phyloP scores from a whole-genome alignment of 2,329 filamentous ascomycete genomes.

The Beauveria sp. region DNA sequence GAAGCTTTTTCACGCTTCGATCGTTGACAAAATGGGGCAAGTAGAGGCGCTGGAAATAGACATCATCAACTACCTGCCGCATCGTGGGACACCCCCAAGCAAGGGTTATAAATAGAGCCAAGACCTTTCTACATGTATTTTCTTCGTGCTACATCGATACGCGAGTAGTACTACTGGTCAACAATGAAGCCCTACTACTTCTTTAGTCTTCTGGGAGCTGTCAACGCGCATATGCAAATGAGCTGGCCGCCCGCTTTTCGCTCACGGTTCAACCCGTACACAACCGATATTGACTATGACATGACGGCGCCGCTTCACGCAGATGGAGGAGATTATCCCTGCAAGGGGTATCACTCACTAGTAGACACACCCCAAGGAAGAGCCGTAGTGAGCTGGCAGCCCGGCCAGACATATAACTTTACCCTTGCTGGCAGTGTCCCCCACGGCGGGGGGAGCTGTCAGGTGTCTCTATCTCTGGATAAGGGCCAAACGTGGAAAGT shows the following conservation, averaged over 20 bases:
- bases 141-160: no score
- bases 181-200: no score
- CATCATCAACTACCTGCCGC: no score
- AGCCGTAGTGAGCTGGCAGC: constrained; percentile 54
- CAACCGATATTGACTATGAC: constrained; percentile 55
- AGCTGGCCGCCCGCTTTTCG: constrained; percentile 42
- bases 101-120: no score
- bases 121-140: no score
- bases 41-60: no score
- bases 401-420: constrained; percentile 56
- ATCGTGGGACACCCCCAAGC: no score
- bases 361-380: constrained; percentile 41
- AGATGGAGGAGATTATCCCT: constrained; percentile 62
- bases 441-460: constrained; percentile 68
- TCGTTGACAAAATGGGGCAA: no score
- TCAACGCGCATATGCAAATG: constrained; percentile 45
- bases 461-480: constrained; percentile 68
- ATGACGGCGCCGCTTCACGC: constrained; percentile 60
- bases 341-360: constrained; percentile 56
- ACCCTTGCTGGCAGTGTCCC: constrained; percentile 53
- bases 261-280: constrained; percentile 44
- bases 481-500: constrained; percentile 62
- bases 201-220: no score
- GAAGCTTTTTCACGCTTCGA: no score
- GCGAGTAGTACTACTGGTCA: no score